phyloP scores from a whole-genome alignment of 495 filamentous ascomycete genomes.

The Penicillium soppii region DNA sequence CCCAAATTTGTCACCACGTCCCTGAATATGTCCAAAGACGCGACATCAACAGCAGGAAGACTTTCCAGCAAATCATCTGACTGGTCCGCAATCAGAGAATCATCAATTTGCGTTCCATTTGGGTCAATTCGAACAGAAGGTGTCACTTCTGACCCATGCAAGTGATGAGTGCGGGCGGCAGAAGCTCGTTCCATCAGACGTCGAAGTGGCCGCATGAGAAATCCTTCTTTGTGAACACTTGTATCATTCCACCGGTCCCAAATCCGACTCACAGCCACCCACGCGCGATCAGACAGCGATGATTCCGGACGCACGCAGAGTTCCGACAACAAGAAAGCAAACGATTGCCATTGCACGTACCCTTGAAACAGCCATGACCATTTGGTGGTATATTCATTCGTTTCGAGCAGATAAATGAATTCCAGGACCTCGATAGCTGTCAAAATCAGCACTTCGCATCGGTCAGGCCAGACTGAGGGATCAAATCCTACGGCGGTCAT shows the following conservation, averaged over 20 bases:
- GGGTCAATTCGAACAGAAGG: no score
- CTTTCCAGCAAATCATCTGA: neutral
- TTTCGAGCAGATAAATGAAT: conserved; percentile 20
- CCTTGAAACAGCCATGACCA: conserved; percentile 80
- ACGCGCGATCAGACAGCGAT: conserved; percentile 65
- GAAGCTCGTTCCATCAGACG: neutral
- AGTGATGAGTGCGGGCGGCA: neutral
- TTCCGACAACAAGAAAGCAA: conserved; percentile 67
- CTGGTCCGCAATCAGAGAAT: neutral
- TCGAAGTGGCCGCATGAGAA: neutral
- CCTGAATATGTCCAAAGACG: neutral
- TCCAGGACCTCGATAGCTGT: conserved; percentile 63
- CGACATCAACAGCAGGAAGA: neutral
- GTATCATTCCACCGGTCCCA: neutral
- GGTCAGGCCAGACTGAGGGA: conserved; percentile 33
- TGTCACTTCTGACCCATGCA: neutral
- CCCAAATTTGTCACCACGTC: neutral
- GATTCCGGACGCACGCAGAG: conserved; percentile 59
- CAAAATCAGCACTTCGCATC: conserved; percentile 65
- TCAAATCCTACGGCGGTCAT: conserved; percentile 36
- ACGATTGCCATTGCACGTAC: conserved; percentile 74
- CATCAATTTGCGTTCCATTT: no score
- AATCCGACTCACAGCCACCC: conserved; percentile 52
- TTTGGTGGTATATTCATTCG: conserved; percentile 54
- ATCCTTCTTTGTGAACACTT: neutral